These are phyloP conservation scores for Henckelia pumila DNA, from an alignment of 257 asterid species.

Conservation along the genomic window DNA sequence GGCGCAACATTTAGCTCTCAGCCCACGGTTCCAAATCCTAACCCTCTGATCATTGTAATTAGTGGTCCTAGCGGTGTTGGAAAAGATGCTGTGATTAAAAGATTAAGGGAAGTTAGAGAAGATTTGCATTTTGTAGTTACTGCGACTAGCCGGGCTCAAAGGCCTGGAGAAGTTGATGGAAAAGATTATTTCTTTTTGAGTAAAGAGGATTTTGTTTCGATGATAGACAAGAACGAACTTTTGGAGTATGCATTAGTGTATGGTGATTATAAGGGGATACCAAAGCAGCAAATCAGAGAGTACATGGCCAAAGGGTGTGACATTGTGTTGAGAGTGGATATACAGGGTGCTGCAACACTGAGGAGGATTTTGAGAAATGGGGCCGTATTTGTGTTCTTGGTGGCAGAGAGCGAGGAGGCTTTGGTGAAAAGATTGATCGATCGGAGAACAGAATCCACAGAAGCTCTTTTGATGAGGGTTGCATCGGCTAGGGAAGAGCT, in stretches of 20 bases:
- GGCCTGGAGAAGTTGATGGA: slow-evolving; percentile 78
- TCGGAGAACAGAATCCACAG: slow-evolving; percentile 78
- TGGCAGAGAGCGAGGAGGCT: slow-evolving; percentile 94
- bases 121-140: slow-evolving; percentile 86
- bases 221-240: slow-evolving; percentile 73
- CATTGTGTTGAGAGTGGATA: slow-evolving; percentile 84
- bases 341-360: slow-evolving; percentile 84
- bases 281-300: slow-evolving; percentile 83
- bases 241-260: slow-evolving; percentile 94
- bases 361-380: slow-evolving; percentile 53
- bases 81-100: slow-evolving; percentile 80
- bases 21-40: slow-evolving; percentile 62
- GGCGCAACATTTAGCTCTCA: slow-evolving; percentile 71
- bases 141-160: slow-evolving; percentile 65
- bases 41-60: slow-evolving; percentile 73
- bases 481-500: slow-evolving; percentile 83
- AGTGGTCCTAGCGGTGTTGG: slow-evolving; percentile 99
- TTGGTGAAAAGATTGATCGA: slow-evolving; percentile 82
- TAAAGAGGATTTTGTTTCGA: slow-evolving; percentile 66
- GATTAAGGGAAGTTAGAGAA: slow-evolving; percentile 67
- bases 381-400: slow-evolving; percentile 77
- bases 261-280: slow-evolving; percentile 85
- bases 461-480: slow-evolving; percentile 73
- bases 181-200: slow-evolving; percentile 73
- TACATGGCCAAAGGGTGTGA: slow-evolving; percentile 77